Evolutionary conservation across 1,139 yeast species (phyloP).

Genomic region (Yamadazyma spencermartinsiae): DNA sequence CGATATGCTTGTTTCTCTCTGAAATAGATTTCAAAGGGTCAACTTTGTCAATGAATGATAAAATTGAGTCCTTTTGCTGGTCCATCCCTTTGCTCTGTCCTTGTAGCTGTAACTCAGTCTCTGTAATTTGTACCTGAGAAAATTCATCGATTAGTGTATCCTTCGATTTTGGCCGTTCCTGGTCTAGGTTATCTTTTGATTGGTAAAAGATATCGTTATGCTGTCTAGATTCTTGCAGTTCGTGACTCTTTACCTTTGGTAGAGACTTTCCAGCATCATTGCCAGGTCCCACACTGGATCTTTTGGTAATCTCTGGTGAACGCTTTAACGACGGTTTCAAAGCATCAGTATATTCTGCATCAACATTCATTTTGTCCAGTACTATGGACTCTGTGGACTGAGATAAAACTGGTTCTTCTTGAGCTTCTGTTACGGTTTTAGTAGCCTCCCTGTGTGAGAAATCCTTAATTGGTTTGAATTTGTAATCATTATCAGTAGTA

Average conservation of each 20-base stretch:
- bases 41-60: constrained; percentile 38
- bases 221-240: too few relatives aligned
- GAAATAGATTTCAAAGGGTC: constrained; percentile 44
- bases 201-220: constrained; percentile 2
- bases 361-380: constrained; percentile 13
- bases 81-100: not conserved
- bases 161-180: constrained; percentile 9
- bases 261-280: too few relatives aligned
- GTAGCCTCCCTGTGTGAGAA: not conserved
- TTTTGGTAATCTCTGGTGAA: not conserved
- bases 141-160: constrained; percentile 33
- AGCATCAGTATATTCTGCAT: constrained; percentile 10
- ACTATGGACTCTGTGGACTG: constrained; percentile 5
- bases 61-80: constrained; percentile 24
- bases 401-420: not conserved
- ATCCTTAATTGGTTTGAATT: constrained; percentile 4
- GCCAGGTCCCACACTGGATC: not conserved
- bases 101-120: constrained; percentile 10
- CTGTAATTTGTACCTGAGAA: constrained; percentile 39
- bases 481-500: constrained; percentile 12
- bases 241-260: too few relatives aligned
- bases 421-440: not conserved
- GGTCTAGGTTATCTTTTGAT: constrained; percentile 14
- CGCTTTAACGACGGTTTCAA: not conserved
- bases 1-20: constrained; percentile 33